Evolutionary conservation across 495 filamentous ascomycete species (phyloP).

Genomic region (Penicillium canariense): DNA sequence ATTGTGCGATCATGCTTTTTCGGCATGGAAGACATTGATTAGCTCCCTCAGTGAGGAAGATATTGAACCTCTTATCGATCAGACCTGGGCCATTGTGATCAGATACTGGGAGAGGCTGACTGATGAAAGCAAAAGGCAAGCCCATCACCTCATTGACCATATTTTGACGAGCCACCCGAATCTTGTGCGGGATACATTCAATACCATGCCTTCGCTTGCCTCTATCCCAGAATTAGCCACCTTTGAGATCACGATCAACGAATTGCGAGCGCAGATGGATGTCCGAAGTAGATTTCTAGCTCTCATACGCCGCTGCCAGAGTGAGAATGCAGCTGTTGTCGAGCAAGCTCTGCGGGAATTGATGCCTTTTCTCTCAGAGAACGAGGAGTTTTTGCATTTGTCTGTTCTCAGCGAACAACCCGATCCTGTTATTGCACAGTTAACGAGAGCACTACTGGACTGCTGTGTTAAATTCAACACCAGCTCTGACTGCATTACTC

Average conservation of each 20-base stretch:
- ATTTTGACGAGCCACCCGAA: constrained; percentile 60
- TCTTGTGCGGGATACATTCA: constrained; percentile 61
- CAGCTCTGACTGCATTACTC: constrained; percentile 59
- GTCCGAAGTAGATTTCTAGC: constrained; percentile 62
- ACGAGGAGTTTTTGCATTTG: constrained; percentile 80
- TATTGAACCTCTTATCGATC: constrained; percentile 73
- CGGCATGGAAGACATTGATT: constrained; percentile 79
- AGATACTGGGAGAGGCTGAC: constrained; percentile 74
- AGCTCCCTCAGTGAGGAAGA: constrained; percentile 71
- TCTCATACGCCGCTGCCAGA: constrained; percentile 68
- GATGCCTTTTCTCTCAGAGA: constrained; percentile 60
- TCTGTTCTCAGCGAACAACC: constrained; percentile 84
- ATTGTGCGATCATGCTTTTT: constrained; percentile 73
- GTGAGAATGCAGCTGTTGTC: constrained; percentile 83
- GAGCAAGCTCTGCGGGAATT: constrained; percentile 76
- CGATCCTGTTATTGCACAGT: constrained; percentile 64
- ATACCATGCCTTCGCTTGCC: constrained; percentile 73
- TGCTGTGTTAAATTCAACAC: constrained; percentile 76
- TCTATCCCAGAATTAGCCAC: constrained; percentile 67
- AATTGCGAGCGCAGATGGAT: constrained; percentile 59
- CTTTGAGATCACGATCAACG: constrained; percentile 59
- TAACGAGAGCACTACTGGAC: constrained; percentile 78
- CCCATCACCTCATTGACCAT: constrained; percentile 58
- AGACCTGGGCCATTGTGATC: constrained; percentile 82
- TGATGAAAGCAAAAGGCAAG: constrained; percentile 52